Percentiles rank a stretch among this genome's conserved stretches.
Conservation (phyloP, 345 rosid genomes). For the Citrus australasica region DNA sequence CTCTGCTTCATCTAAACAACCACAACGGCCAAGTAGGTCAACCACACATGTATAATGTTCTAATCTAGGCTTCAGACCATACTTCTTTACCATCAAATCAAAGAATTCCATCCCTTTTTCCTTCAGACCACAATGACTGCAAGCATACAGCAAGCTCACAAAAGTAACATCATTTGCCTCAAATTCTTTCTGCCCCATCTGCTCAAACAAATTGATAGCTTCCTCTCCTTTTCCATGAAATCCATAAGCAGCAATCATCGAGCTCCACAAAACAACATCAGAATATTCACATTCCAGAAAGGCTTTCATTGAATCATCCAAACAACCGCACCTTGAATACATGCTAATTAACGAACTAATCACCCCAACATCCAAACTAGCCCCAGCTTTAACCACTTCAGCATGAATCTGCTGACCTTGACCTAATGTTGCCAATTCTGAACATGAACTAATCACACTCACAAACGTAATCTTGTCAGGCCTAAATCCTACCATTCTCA, state of each 20-base stretch:
- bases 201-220: constrained; percentile 55
- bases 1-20: constrained; percentile 65
- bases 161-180: constrained; percentile 59
- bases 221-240: constrained; percentile 71
- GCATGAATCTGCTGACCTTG: constrained; percentile 83
- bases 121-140: constrained; percentile 73
- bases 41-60: constrained; percentile 70
- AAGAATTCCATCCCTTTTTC: constrained; percentile 59
- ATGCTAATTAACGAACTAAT: constrained; percentile 62
- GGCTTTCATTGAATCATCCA: constrained; percentile 57
- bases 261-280: constrained; percentile 80
- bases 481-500: constrained; percentile 55
- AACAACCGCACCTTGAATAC: constrained; percentile 79
- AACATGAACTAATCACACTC: constrained; percentile 67
- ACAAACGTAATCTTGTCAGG: constrained; percentile 65
- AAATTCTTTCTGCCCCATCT: constrained; percentile 39
- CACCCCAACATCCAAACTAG: constrained; percentile 42
- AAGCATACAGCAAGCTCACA: constrained; percentile 73
- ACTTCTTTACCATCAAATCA: constrained; percentile 47
- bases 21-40: constrained; percentile 69
- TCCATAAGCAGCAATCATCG: constrained; percentile 77
- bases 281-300: constrained; percentile 47
- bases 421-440: constrained; percentile 64
- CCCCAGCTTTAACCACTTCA: constrained; percentile 59
- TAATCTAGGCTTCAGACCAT: constrained; percentile 46